Percentiles rank a stretch among this genome's conserved stretches.
Conservation (phyloP, 2,329 filamentous ascomycete genomes). For the Diaporthe capsici region DNA sequence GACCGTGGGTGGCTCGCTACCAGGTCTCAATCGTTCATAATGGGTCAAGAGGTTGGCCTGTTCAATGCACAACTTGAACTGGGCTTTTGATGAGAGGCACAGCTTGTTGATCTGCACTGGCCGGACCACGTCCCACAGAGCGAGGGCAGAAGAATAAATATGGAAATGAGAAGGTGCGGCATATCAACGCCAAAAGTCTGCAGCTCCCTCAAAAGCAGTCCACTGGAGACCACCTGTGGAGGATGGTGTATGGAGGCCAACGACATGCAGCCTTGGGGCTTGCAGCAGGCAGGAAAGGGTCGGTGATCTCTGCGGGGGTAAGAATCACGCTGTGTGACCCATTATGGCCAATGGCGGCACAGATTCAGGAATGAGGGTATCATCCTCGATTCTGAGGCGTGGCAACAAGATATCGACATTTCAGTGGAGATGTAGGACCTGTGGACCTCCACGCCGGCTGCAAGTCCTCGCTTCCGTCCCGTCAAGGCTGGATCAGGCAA, state of each 20-base stretch:
- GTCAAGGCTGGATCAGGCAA: not conserved
- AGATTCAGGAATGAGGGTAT: not conserved
- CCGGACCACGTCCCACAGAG: not conserved
- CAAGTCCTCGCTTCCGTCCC: constrained; percentile 6
- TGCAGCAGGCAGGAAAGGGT: not conserved
- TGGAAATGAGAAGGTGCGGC: not conserved
- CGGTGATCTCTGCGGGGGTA: not conserved
- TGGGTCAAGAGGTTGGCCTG: too few species aligned
- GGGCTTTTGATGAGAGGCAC: not conserved
- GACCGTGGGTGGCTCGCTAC: not conserved
- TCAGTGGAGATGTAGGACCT: not conserved
- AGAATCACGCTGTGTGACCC: not conserved
- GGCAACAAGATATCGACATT: not conserved
- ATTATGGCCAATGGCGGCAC: not conserved
- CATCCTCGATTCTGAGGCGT: not conserved
- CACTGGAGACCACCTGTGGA: not conserved
- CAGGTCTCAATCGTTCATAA: not conserved
- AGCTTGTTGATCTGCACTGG: not conserved
- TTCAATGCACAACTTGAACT: not conserved
- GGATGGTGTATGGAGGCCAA: not conserved
- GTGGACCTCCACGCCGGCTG: not conserved
- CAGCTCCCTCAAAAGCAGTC: not conserved
- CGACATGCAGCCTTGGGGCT: constrained; percentile 11
- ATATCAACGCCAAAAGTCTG: not conserved
- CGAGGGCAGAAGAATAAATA: not conserved